phyloP scores from a whole-genome alignment of 169 alveolate genomes.

The Plasmodium billcollinsi region DNA sequence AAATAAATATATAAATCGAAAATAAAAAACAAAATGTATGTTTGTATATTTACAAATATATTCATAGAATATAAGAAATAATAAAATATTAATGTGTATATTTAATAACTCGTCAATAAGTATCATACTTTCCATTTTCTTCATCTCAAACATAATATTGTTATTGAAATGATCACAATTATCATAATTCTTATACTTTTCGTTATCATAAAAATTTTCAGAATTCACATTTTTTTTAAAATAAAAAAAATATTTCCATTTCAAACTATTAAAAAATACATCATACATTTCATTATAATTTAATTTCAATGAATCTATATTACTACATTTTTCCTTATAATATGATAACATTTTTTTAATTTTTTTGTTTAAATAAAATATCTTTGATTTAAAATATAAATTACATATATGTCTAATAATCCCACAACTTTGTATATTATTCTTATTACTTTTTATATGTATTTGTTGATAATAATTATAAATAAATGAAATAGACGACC shows the following conservation, averaged over 20 bases:
- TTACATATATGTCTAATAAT: conserved; percentile 60
- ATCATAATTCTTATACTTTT: conserved; percentile 4
- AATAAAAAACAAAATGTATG: conserved; percentile 39
- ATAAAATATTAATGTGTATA: conserved; percentile 62
- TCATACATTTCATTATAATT: conserved; percentile 36
- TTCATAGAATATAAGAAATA: conserved; percentile 58
- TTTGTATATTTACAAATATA: conserved; percentile 61
- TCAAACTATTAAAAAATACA: conserved; percentile 6
- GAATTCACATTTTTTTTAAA: background rate
- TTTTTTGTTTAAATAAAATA: conserved; percentile 63
- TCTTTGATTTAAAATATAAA: conserved; percentile 42
- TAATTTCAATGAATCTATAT: conserved; percentile 33
- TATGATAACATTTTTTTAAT: conserved; percentile 44
- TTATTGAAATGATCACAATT: background rate
- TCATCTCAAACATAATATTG: background rate
- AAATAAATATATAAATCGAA: conserved; percentile 29
- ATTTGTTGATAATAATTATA: conserved; percentile 73
- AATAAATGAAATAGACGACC: conserved; percentile 68
- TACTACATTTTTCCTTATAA: conserved; percentile 24
- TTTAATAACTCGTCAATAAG: conserved; percentile 37
- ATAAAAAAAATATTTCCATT: conserved; percentile 55
- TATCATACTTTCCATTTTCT: background rate
- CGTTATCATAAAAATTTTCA: background rate
- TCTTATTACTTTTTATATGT: conserved; percentile 43
- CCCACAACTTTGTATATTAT: conserved; percentile 52